Evolutionary conservation across 2,329 filamentous ascomycete genomes (phyloP).

Genomic region (Microdochium nivale): DNA sequence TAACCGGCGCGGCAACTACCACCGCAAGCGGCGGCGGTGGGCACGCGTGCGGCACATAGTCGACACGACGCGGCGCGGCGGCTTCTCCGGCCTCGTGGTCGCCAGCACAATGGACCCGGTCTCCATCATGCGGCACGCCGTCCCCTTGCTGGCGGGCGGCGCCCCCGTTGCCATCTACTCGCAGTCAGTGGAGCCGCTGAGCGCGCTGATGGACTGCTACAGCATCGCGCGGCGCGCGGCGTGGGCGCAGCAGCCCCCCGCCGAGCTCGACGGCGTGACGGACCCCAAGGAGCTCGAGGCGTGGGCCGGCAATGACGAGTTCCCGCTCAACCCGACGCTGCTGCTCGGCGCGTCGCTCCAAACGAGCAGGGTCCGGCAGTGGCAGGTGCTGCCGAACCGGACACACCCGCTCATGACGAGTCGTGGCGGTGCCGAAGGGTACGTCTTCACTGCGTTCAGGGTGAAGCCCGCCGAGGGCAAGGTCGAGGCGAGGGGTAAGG

Average conservation of each 20-base stretch:
- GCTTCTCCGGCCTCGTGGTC: conserved; percentile 75
- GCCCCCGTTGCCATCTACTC: conserved; percentile 82
- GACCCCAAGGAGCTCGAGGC: conserved; percentile 38
- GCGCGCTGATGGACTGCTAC: conserved; percentile 73
- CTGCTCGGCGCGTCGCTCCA: conserved; percentile 74
- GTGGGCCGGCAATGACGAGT: conserved; percentile 61
- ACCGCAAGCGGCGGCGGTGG: conserved; percentile 82
- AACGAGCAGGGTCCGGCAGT: conserved; percentile 67
- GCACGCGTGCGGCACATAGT: conserved; percentile 63
- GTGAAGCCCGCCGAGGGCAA: conserved; percentile 72
- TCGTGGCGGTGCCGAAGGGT: conserved; percentile 81
- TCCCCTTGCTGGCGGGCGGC: conserved; percentile 76
- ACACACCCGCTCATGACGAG: conserved; percentile 94
- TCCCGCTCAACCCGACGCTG: conserved; percentile 79
- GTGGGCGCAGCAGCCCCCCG: conserved; percentile 50
- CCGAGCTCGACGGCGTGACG: conserved; percentile 33
- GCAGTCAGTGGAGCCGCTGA: conserved; percentile 70
- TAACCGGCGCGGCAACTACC: conserved; percentile 75
- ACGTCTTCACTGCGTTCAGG: conserved; percentile 74
- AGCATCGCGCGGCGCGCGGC: conserved; percentile 71
- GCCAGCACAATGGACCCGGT: conserved; percentile 75
- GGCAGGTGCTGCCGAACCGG: conserved; percentile 85
- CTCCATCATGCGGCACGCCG: conserved; percentile 62
- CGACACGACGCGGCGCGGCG: conserved; percentile 63
- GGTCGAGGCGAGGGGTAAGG: conserved; percentile 75